Evolutionary conservation across 768 basidiomycete species (phyloP).

Genomic region (Krasilnikovozyma curviuscula): DNA sequence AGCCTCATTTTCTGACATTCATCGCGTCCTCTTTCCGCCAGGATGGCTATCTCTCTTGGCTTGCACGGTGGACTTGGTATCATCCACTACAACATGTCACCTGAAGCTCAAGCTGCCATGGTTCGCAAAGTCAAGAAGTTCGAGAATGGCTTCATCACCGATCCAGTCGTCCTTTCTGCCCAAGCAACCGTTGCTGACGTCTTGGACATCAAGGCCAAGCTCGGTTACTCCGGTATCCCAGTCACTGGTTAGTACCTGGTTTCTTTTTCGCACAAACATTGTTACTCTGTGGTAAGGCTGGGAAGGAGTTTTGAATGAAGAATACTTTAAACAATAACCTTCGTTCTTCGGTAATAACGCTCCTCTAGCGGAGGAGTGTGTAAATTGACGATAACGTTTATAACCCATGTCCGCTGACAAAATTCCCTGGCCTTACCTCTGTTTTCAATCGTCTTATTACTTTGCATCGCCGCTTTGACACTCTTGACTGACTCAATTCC

Average conservation of each 20-base stretch:
- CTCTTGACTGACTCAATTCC: slow-evolving; percentile 5
- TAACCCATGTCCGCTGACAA: slow-evolving; percentile 27
- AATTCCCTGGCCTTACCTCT: too few species aligned
- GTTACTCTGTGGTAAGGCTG: too few species aligned
- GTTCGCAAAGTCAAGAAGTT: slow-evolving; percentile 93
- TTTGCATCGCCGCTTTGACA: not conserved
- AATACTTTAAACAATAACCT: slow-evolving; percentile 41
- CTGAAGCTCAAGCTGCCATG: slow-evolving; percentile 82
- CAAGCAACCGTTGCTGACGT: slow-evolving; percentile 45
- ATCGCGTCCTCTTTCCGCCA: slow-evolving; percentile 20
- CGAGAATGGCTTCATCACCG: slow-evolving; percentile 95
- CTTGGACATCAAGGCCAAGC: slow-evolving; percentile 69
- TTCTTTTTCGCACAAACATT: too few species aligned
- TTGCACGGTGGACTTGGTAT: slow-evolving; percentile 82
- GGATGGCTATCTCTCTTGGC: slow-evolving; percentile 27
- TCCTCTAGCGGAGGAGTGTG: slow-evolving; percentile 42
- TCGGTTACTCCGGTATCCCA: slow-evolving; percentile 91
- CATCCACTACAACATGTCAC: slow-evolving; percentile 71
- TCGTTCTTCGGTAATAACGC: slow-evolving; percentile 67
- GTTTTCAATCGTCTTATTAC: not conserved
- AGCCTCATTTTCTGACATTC: not conserved
- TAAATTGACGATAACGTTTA: slow-evolving; percentile 46
- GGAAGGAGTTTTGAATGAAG: too few species aligned
- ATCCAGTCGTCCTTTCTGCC: slow-evolving; percentile 75
- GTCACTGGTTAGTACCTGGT: slow-evolving; percentile 62